Percentiles rank a stretch among this genome's conserved stretches.
phyloP scores from a whole-genome alignment of 192 early-diverging fungal genomes.

The Physocladia obscura region DNA sequence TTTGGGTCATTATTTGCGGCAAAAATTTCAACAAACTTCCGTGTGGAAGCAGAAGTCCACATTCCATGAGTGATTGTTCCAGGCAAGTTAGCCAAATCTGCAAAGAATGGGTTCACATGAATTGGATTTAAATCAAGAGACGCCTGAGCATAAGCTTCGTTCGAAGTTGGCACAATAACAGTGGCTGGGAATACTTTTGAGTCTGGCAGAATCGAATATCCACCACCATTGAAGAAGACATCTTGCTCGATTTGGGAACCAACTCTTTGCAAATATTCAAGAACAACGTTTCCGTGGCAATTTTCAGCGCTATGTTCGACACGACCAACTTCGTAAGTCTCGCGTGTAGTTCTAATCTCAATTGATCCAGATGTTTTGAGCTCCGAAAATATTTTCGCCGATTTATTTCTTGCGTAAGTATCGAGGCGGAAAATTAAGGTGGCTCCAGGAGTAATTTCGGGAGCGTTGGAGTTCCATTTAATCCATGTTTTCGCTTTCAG shows the following conservation, averaged over 20 bases:
- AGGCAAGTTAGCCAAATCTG: slow-evolving; percentile 83
- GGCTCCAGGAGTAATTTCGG: slow-evolving; percentile 60
- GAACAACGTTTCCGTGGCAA: slow-evolving; percentile 80
- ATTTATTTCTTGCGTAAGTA: slow-evolving; percentile 63
- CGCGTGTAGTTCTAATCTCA: slow-evolving; percentile 43
- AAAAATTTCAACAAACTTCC: slow-evolving; percentile 93
- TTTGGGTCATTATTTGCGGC: slow-evolving; percentile 90
- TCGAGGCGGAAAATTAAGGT: slow-evolving; percentile 75
- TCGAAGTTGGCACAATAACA: slow-evolving; percentile 81
- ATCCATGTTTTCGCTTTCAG: slow-evolving; percentile 90
- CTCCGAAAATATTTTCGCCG: slow-evolving; percentile 61
- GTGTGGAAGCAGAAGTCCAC: slow-evolving; percentile 93
- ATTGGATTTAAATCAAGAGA: slow-evolving; percentile 95
- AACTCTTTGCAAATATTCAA: slow-evolving; percentile 84
- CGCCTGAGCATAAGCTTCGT: slow-evolving; percentile 81
- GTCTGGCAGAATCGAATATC: slow-evolving; percentile 89
- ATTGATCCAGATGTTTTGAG: slow-evolving; percentile 67
- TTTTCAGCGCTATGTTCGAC: slow-evolving; percentile 76
- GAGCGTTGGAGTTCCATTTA: slow-evolving; percentile 64
- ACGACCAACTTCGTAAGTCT: slow-evolving; percentile 71
- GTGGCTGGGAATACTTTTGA: slow-evolving; percentile 82
- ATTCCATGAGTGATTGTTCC: slow-evolving; percentile 96
- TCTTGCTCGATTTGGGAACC: slow-evolving; percentile 86
- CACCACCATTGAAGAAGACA: slow-evolving; percentile 74
- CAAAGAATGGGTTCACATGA: slow-evolving; percentile 94